phyloP scores from a whole-genome alignment of 345 rosid genomes.

The Boechera divaricarpa region DNA sequence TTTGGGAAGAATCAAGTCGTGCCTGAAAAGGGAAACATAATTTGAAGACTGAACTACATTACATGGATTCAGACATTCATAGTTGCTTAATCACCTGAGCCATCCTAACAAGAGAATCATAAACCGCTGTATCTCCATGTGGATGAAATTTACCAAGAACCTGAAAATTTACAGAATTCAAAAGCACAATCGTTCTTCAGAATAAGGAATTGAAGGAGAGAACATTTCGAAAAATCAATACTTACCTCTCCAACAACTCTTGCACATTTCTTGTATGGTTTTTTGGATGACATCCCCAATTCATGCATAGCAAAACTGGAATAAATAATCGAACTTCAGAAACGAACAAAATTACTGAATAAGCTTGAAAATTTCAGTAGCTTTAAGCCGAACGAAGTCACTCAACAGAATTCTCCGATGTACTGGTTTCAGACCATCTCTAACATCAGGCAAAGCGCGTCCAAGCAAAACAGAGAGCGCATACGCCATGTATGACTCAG shows the following conservation, averaged over 20 bases:
- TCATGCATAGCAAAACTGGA: slow-evolving; percentile 95
- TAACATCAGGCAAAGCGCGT: slow-evolving; percentile 89
- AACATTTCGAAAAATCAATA: neutral
- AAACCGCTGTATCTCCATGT: slow-evolving; percentile 94
- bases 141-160: slow-evolving; percentile 98
- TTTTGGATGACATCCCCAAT: slow-evolving; percentile 84
- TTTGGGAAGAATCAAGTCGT: neutral
- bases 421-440: slow-evolving; percentile 96
- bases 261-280: slow-evolving; percentile 96
- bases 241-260: slow-evolving; percentile 98
- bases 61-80: neutral
- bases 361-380: neutral
- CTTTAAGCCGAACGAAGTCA: neutral
- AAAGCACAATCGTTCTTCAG: slow-evolving; percentile 19
- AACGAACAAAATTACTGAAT: neutral
- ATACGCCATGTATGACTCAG: slow-evolving; percentile 85
- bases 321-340: slow-evolving; percentile 10
- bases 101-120: slow-evolving; percentile 94
- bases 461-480: slow-evolving; percentile 96
- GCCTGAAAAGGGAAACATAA: neutral
- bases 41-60: neutral
- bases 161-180: slow-evolving; percentile 46
- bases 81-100: slow-evolving; percentile 70
- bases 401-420: slow-evolving; percentile 91
- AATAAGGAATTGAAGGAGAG: neutral